Percentiles rank a stretch among this genome's conserved stretches.
These are phyloP conservation scores for Talaromyces sp. DNA, from an alignment of 2,329 filamentous ascomycete species.

Conservation along the genomic window DNA sequence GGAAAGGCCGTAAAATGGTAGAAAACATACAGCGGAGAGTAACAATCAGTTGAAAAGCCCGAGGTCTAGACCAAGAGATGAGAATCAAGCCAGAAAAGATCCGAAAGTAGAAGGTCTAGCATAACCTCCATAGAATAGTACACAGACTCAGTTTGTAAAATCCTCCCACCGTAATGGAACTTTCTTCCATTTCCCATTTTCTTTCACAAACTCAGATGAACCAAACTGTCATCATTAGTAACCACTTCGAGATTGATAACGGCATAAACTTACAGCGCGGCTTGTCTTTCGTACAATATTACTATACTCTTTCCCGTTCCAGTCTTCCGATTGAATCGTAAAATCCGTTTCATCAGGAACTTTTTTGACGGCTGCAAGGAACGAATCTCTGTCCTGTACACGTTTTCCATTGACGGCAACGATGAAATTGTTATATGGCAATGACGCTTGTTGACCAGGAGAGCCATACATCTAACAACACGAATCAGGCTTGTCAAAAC, in stretches of 20 bases:
- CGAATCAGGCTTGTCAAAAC: background rate
- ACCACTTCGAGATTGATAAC: background rate
- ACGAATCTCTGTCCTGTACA: slow-evolving; percentile 4
- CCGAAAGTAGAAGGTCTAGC: background rate
- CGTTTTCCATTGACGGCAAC: slow-evolving; percentile 7
- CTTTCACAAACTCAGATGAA: slow-evolving; percentile 10
- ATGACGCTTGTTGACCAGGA: slow-evolving; percentile 7
- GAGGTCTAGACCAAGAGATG: background rate
- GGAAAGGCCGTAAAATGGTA: background rate
- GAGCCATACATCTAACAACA: slow-evolving; percentile 3
- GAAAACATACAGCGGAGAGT: background rate
- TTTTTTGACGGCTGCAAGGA: slow-evolving; percentile 1
- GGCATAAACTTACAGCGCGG: slow-evolving; percentile 3
- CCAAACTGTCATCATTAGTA: slow-evolving; percentile 7
- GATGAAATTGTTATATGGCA: slow-evolving; percentile 11
- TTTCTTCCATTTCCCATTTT: slow-evolving; percentile 13
- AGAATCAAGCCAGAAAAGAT: background rate
- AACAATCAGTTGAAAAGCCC: background rate
- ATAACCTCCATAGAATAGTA: background rate
- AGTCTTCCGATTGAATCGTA: slow-evolving; percentile 13
- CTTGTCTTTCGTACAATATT: slow-evolving; percentile 12
- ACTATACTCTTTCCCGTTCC: slow-evolving; percentile 11
- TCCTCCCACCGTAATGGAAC: slow-evolving; percentile 1
- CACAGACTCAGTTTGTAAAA: background rate
- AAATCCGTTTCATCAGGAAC: slow-evolving; percentile 13